These are phyloP conservation scores for Phalaenopsis equestris DNA, from an alignment of 106 monocot species.

Conservation along the genomic window DNA sequence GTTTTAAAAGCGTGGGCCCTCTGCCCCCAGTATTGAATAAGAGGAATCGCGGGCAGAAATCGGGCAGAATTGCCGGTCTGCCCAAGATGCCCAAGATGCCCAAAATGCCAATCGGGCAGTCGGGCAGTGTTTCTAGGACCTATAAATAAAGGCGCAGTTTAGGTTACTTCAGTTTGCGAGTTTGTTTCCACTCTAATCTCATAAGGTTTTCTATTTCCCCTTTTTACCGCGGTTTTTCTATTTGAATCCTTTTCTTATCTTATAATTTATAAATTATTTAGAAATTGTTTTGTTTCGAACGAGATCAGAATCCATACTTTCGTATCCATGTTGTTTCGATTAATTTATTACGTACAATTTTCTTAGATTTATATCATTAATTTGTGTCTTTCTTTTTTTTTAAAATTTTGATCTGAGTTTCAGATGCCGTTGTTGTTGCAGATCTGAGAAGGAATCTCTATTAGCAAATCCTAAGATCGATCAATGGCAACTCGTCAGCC, in stretches of 20 bases:
- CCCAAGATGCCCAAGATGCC: neutral
- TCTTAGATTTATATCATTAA: neutral
- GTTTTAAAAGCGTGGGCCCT: neutral
- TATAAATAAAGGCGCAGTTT: neutral
- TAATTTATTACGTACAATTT: neutral
- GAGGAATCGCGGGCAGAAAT: neutral
- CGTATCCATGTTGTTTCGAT: neutral
- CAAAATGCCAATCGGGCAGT: neutral
- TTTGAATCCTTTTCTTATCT: neutral
- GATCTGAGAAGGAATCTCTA: neutral
- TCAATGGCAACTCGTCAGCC: constrained; percentile 9
- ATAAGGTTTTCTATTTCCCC: neutral
- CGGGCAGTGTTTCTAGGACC: neutral
- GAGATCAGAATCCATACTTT: neutral
- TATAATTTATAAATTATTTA: neutral
- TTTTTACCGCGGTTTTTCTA: neutral
- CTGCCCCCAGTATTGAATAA: neutral
- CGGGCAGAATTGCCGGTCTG: neutral
- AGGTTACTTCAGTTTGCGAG: neutral
- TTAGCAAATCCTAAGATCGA: neutral
- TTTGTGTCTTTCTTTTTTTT: neutral
- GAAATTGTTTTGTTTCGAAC: neutral
- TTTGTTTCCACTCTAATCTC: neutral
- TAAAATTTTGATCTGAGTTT: neutral
- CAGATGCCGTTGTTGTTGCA: neutral